These are phyloP conservation scores for Diaporthe sp. DNA, from an alignment of 2,329 filamentous ascomycete species.

Conservation along the genomic window DNA sequence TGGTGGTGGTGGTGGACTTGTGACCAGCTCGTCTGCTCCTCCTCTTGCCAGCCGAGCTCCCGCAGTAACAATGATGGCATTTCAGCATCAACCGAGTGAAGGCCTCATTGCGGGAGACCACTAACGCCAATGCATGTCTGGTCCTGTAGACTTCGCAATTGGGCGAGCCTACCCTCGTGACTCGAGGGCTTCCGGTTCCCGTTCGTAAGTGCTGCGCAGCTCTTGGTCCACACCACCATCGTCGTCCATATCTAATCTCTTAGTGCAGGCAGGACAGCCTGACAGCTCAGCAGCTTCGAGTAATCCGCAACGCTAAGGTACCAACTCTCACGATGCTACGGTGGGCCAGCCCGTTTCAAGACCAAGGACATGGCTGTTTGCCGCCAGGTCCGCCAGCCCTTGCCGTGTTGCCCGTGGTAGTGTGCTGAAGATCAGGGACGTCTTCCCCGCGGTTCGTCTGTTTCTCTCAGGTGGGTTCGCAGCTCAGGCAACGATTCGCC, in stretches of 20 bases:
- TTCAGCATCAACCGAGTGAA: neutral
- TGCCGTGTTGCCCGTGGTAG: neutral
- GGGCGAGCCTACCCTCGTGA: neutral
- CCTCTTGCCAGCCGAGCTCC: neutral
- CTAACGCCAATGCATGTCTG: neutral
- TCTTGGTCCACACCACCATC: neutral
- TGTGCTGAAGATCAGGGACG: constrained; percentile 28
- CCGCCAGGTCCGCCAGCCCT: constrained; percentile 23
- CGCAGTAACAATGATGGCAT: neutral
- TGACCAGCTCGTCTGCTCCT: constrained; percentile 2
- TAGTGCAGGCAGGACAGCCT: neutral
- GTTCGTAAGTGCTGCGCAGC: constrained; percentile 7
- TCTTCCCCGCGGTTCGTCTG: constrained; percentile 25
- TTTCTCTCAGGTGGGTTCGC: constrained; percentile 30
- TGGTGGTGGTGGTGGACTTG: neutral
- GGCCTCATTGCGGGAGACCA: neutral
- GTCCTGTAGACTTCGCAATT: neutral
- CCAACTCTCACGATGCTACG: constrained; percentile 23
- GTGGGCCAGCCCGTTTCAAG: constrained; percentile 22
- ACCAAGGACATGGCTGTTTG: constrained; percentile 23
- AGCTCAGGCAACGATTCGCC: constrained; percentile 25
- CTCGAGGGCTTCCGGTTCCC: constrained; percentile 8
- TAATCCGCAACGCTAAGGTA: neutral
- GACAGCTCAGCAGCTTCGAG: constrained; percentile 25
- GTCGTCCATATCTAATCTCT: constrained; percentile 18